phyloP scores from a whole-genome alignment of 2,329 filamentous ascomycete genomes.

The Exophiala oligosperma region DNA sequence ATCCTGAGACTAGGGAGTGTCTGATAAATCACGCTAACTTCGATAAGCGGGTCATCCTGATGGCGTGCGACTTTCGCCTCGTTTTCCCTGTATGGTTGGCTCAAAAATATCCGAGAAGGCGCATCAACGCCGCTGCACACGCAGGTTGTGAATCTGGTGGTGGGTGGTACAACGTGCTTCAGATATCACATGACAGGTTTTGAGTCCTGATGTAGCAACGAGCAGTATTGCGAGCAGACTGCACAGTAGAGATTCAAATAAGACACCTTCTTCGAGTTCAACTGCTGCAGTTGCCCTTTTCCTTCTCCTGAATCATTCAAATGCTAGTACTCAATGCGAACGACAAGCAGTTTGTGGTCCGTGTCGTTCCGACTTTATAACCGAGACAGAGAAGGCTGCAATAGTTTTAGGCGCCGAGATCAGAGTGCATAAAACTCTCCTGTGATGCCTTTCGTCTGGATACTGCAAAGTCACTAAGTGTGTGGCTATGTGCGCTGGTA shows the following conservation, averaged over 20 bases:
- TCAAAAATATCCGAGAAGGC: constrained; percentile 1
- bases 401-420: constrained; percentile 40
- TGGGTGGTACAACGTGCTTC: constrained; percentile 2
- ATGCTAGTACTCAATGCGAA: too few relatives aligned
- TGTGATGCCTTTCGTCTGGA: constrained; percentile 17
- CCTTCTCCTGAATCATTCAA: too few relatives aligned
- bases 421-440: background rate
- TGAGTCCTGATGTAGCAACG: too few relatives aligned
- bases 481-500: constrained; percentile 38
- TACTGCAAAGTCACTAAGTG: constrained; percentile 46
- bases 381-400: constrained; percentile 33
- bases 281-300: too few relatives aligned
- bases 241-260: too few relatives aligned
- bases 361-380: constrained; percentile 10
- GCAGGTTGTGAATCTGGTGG: background rate
- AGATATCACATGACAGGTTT: constrained; percentile 14
- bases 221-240: too few relatives aligned
- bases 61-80: background rate
- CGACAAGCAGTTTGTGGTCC: too few relatives aligned
- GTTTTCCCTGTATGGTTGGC: background rate
- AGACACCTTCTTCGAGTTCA: too few relatives aligned
- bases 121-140: background rate
- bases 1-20: constrained; percentile 10
- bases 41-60: background rate
- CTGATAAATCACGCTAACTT: background rate